Evolutionary conservation across 805 yeast genomes (phyloP).

Genomic region (Wickerhamiella allomyrinae): DNA sequence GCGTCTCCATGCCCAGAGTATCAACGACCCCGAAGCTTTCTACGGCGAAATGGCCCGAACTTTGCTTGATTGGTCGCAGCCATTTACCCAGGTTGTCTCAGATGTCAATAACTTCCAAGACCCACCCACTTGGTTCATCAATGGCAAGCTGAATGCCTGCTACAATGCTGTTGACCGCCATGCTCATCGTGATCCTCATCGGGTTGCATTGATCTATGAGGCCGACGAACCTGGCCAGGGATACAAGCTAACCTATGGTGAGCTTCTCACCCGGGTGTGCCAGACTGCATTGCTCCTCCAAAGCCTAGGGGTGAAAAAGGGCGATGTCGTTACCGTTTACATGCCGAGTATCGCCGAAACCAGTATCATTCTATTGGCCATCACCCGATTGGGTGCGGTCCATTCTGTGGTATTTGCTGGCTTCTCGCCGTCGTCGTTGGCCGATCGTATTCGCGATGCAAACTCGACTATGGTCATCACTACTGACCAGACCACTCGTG

Average conservation of each 20-base stretch:
- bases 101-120: slow-evolving; percentile 18
- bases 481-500: slow-evolving; percentile 71
- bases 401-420: slow-evolving; percentile 84
- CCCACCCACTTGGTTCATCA: slow-evolving; percentile 55
- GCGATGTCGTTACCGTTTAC: slow-evolving; percentile 76
- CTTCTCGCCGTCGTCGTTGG: slow-evolving; percentile 55
- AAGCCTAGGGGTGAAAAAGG: slow-evolving; percentile 55
- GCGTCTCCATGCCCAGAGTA: slow-evolving; percentile 39
- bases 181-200: slow-evolving; percentile 56
- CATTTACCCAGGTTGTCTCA: slow-evolving; percentile 28
- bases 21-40: slow-evolving; percentile 39
- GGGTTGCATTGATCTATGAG: slow-evolving; percentile 63
- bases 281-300: slow-evolving; percentile 56
- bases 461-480: slow-evolving; percentile 59
- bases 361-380: slow-evolving; percentile 58
- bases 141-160: slow-evolving; percentile 67
- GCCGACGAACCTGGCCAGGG: slow-evolving; percentile 65
- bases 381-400: slow-evolving; percentile 66
- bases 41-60: slow-evolving; percentile 41
- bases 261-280: slow-evolving; percentile 55
- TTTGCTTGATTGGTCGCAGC: slow-evolving; percentile 38
- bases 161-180: slow-evolving; percentile 75
- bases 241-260: slow-evolving; percentile 49
- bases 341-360: slow-evolving; percentile 82
- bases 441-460: slow-evolving; percentile 62